Percentiles rank a stretch among this genome's conserved stretches.
phyloP scores from a whole-genome alignment of 345 rosid genomes.

The Turritis glabra region DNA sequence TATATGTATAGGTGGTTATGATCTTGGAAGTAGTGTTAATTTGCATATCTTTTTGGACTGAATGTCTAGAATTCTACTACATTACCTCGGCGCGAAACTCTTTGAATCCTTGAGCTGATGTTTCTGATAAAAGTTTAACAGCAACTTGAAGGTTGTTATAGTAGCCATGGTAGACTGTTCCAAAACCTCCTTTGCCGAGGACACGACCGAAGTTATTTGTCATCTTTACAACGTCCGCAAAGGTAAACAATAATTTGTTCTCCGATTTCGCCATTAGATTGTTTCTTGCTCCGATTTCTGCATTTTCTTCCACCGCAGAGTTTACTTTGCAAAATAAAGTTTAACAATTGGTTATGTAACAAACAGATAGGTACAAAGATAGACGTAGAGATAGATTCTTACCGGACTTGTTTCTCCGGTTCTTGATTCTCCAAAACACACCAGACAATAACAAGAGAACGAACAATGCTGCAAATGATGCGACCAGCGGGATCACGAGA shows the following conservation, averaged over 20 bases:
- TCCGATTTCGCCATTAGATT: not conserved
- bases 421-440: conserved; percentile 24
- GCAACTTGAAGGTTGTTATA: conserved; percentile 46
- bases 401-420: conserved; percentile 29
- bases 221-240: conserved; percentile 41
- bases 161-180: conserved; percentile 56
- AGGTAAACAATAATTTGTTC: conserved; percentile 33
- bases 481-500: conserved; percentile 32
- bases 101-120: conserved; percentile 49
- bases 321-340: conserved; percentile 2
- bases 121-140: conserved; percentile 53
- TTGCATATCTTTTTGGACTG: not conserved
- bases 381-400: not conserved
- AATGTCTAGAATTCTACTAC: not conserved
- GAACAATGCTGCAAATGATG: conserved; percentile 26
- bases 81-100: conserved; percentile 58
- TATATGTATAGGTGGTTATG: not conserved
- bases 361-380: not conserved
- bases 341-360: not conserved
- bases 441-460: conserved; percentile 8
- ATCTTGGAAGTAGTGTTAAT: not conserved
- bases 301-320: conserved; percentile 25
- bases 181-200: conserved; percentile 64
- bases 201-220: conserved; percentile 48
- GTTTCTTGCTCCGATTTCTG: not conserved